Evolutionary conservation across 176 grass and related monocot genomes (phyloP), one percentile per base, ranked within the genome.

Genomic region (Pontederia crassipes): DNA sequence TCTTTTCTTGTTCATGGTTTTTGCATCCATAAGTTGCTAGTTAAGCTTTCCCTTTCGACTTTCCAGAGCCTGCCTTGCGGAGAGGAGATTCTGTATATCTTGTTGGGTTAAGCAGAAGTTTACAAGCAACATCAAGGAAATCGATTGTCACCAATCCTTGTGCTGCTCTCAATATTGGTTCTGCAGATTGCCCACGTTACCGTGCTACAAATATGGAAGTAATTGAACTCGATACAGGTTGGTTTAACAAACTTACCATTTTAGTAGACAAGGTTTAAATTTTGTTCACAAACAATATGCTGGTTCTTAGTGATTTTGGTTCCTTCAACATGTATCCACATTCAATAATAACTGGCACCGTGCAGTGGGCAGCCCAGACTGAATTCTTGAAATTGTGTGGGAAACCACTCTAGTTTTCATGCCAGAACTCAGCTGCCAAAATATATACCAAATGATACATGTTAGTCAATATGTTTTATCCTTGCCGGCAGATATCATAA

Each of bases 171-270:
- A 98, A 98, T 86, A 98, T 98, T 79, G 84, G 88, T 27, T 98
- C 94, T 60, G 94, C 94, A 46, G 94, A 98, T 52, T 83, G 88
- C 61, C 94, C 94, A 9, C 74, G 94, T 52, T 98, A 88, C 73
- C 87, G 94, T 52, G 88, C 94, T 32, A 92, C 82, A 68, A 98
- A 98, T 75, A 98, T 98, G 94, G 94, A 98, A 72, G 94, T 98
- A 26, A 81, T 98, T 81, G 94, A 98, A 67, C 81, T 98, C 9
- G 94, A 98, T 81, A 98, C 94, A 54, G 94, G 94, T 93, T 83
- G 57, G 67, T 69, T 61, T 40, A 40, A 40, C 32, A 40, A 40
- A 40, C 32, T 24, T 40, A 40, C 6, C 32, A 40, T 40, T 40
- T 40, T 40, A 40, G 32, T 40, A 40, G 32, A 40, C 32, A 40